Base-by-base conservation (phyloP, 805 yeast species). In the Wickerhamiella dianesei region DNA sequence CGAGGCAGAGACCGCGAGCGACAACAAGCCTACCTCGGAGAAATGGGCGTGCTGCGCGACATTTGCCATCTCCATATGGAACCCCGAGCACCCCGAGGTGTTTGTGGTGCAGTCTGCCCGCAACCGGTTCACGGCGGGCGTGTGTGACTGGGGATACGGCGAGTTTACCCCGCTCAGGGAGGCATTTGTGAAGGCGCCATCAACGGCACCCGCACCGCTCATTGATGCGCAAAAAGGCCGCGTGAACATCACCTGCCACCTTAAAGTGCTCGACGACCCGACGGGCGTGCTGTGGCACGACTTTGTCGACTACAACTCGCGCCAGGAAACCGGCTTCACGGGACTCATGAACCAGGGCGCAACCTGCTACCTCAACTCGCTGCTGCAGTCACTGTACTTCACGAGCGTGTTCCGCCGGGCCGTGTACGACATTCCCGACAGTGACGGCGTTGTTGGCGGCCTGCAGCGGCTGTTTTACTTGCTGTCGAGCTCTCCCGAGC, bases 331-430 rank as follows among this genome's bases (percentile, higher is more conserved):
- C 0, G 96, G 97, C 0, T 87, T 72, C 60, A 95, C 87, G 6
- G 99, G 99, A 1, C 75, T 92, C 51, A 80, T 77, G 54, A 92
- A 92, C 59, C 99, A 92, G 67, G 99, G 98, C 52, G 99, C 99
- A 2, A 92, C 99, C 0, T 92, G 99, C 63, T 92, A 92, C 64
- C 74, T 92, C 60, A 92, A 92, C 62, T 89, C 97, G 0, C 70
- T 92, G 49, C 65, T 92, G 46, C 98, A 92, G 63, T 83, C 95
- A 9, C 82, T 92, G 55, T 92, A 72, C 62, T 85, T 85, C 59
- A 92, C 98, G 0, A 78, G 77, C 52, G 68, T 70, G 25, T 92
- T 92, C 65, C 73, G 96, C 52, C 77, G 78, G 56, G 75, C 87
- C 48, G 97, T 92, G 2, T 89, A 85, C 60, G 79, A 80, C 56